A percentile compares a stretch with the other conserved stretches of the same genome.
Evolutionary conservation across 805 yeast species (phyloP).

Genomic region (Teunomyces panamensis): DNA sequence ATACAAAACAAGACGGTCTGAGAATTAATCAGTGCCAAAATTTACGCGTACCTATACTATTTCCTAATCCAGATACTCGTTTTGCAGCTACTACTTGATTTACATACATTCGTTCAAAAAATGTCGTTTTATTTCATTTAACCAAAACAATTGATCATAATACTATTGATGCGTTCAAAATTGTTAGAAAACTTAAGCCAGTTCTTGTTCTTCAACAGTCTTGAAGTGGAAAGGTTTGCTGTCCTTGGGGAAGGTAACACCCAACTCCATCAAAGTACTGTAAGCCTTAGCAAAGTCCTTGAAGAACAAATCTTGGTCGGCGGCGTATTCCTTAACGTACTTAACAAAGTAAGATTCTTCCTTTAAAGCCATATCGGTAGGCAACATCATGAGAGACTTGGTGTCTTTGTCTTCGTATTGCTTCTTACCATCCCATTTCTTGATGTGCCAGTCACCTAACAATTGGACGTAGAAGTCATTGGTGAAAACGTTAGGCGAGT

Average conservation of each 20-base stretch:
- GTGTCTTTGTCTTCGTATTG: constrained; percentile 41
- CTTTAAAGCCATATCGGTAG: constrained; percentile 54
- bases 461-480: constrained; percentile 38
- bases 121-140: not conserved
- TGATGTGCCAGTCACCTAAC: constrained; percentile 53
- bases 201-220: constrained; percentile 65
- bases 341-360: constrained; percentile 45
- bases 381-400: constrained; percentile 51
- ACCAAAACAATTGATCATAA: not conserved
- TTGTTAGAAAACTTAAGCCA: not conserved
- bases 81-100: no score
- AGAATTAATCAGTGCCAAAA: not conserved
- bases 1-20: not conserved
- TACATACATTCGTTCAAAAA: no score
- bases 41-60: not conserved
- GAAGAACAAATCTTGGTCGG: constrained; percentile 48
- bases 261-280: constrained; percentile 44
- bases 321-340: constrained; percentile 48
- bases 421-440: constrained; percentile 39
- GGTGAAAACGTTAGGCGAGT: constrained; percentile 38
- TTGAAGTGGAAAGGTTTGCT: constrained; percentile 48
- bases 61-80: not conserved
- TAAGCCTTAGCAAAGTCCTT: constrained; percentile 48
- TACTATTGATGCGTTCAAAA: not conserved
- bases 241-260: constrained; percentile 48